phyloP scores from a whole-genome alignment of 1,139 yeast species.

The Pneumocystis murina region DNA sequence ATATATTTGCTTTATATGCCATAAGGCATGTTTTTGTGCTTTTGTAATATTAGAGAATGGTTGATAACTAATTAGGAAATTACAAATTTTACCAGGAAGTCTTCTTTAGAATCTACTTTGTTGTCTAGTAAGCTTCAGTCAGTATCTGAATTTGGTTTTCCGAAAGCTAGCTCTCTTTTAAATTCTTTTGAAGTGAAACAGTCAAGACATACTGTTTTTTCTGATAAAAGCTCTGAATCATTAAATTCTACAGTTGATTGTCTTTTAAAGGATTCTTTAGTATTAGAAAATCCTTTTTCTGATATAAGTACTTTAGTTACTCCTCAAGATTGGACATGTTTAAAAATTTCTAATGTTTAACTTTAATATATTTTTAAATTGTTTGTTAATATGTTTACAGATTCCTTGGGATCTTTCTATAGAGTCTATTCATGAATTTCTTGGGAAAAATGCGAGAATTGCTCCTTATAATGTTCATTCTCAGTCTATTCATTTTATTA shows the following conservation, averaged over 20 bases:
- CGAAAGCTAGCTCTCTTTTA: not conserved
- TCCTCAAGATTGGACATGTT: conserved; percentile 3
- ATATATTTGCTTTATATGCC: not conserved
- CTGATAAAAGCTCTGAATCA: not conserved
- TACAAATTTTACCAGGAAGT: not conserved
- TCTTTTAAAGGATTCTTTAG: not conserved
- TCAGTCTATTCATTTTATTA: conserved; percentile 1
- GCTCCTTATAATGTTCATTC: conserved; percentile 3
- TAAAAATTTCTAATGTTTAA: conserved; percentile 9
- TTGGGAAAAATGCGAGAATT: conserved; percentile 7
- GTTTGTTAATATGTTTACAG: not conserved
- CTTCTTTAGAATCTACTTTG: not conserved
- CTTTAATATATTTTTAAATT: not conserved
- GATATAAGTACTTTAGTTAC: not conserved
- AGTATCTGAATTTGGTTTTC: not conserved
- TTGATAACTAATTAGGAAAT: not conserved
- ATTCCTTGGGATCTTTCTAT: conserved; percentile 11
- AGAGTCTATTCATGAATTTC: conserved; percentile 8
- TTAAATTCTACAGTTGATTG: not conserved
- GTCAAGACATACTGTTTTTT: not conserved
- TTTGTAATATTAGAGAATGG: not conserved
- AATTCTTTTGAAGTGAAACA: not conserved
- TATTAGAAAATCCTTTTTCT: not conserved
- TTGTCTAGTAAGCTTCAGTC: not conserved
- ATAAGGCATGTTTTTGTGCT: not conserved